Base-by-base conservation (phyloP, 2,329 filamentous ascomycete genomes). In the Penicillium aurantiogriseum region DNA sequence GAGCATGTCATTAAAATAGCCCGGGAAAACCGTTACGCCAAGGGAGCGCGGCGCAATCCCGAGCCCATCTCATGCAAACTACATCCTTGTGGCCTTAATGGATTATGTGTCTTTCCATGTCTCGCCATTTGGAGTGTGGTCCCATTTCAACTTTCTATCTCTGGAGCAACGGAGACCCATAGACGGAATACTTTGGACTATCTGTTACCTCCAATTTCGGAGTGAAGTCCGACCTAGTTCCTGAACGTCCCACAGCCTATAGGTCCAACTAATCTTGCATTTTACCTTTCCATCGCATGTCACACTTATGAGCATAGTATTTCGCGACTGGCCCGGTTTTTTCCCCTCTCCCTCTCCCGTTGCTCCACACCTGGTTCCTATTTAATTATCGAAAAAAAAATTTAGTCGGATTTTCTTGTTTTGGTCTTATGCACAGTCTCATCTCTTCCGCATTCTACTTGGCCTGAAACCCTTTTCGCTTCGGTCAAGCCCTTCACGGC, bases 1-100 rank as follows among this genome's bases (percentile, higher is more conserved):
- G 57, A 58, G 57, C 60, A 64, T 66, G 61, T 63, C 63, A 63
- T 64, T 61, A 57, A 46, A 53, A 46, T 55, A 47, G 53, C 33
- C 54, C 56, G 53, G 57, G 51, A 70, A 69, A 71, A 64, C 69
- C 69, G 70, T 74, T 73, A 69, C 59, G 64, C 69, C 68, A 69
- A 69, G 63, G 58, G n/a, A 21, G 11, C 29, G 40, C 15, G 55
- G 43, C 38, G 60, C 57, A 63, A 61, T 71, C 57, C 62, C 65
- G 38, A 62, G 67, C 67, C 65, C 43, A 53, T 58, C 27, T 4
- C 27, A 31, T 33, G 55, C 57, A 62, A 65, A 69, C 69, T 63
- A 68, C 67, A 70, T 66, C 66, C 51, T 35, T 25, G 53, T 31
- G 42, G 36, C 48, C 38, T 53, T 58, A 46, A 46, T 59, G 44